phyloP scores from a whole-genome alignment of 345 rosid genomes.

The Psidium friedrichsthalianum region DNA sequence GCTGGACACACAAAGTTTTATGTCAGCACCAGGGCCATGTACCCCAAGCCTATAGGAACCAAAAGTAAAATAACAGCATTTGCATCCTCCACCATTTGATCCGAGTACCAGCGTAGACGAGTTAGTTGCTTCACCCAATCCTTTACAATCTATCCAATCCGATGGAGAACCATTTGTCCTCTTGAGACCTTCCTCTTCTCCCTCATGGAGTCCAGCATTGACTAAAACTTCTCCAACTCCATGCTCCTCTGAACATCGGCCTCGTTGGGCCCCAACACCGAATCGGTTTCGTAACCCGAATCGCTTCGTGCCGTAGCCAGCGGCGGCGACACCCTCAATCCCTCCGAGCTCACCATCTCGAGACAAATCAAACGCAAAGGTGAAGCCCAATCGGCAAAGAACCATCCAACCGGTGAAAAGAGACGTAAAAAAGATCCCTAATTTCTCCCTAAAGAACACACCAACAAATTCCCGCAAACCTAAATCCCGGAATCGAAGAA shows the following conservation, averaged over 20 bases:
- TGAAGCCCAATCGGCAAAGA: not conserved
- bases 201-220: constrained; percentile 63
- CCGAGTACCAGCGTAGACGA: constrained; percentile 54
- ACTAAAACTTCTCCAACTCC: constrained; percentile 34
- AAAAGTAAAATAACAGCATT: constrained; percentile 85
- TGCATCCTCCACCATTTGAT: constrained; percentile 92
- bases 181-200: constrained; percentile 60
- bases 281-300: constrained; percentile 68
- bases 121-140: constrained; percentile 82
- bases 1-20: constrained; percentile 93
- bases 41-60: constrained; percentile 94
- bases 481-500: not conserved
- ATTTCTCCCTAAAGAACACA: not conserved
- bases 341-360: constrained; percentile 48
- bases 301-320: constrained; percentile 20
- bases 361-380: not conserved
- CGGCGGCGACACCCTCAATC: constrained; percentile 20
- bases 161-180: constrained; percentile 67
- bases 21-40: constrained; percentile 91
- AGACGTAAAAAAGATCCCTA: not conserved
- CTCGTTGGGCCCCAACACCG: constrained; percentile 60
- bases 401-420: not conserved
- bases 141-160: constrained; percentile 60
- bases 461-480: not conserved
- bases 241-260: constrained; percentile 53